phyloP scores from a whole-genome alignment of 1,139 yeast genomes.

The Candida frijolesensis region DNA sequence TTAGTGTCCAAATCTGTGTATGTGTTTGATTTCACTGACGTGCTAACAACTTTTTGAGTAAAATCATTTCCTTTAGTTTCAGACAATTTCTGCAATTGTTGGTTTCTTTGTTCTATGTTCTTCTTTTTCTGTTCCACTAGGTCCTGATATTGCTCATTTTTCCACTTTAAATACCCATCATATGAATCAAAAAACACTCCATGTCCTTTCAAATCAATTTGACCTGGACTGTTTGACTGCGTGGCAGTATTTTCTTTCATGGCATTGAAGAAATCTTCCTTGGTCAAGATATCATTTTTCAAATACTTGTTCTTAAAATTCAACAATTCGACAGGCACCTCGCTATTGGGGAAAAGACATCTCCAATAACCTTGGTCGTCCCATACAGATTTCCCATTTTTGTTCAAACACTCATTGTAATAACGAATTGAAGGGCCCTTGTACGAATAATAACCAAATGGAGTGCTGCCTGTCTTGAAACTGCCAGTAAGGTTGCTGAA shows the following conservation, averaged over 20 bases:
- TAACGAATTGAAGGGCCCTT: conserved; percentile 64
- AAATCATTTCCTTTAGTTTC: conserved; percentile 3
- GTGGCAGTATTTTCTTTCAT: conserved; percentile 17
- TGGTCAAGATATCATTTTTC: conserved; percentile 43
- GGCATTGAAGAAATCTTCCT: conserved; percentile 47
- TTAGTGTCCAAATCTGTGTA: conserved; percentile 55
- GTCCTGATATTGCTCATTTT: conserved; percentile 49
- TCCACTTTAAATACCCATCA: conserved; percentile 71
- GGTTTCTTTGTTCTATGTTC: conserved; percentile 9
- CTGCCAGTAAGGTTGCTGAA: conserved; percentile 10
- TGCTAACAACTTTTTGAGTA: conserved; percentile 49
- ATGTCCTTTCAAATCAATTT: conserved; percentile 40
- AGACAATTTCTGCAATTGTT: neutral
- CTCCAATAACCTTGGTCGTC: conserved; percentile 83
- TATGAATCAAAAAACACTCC: conserved; percentile 58
- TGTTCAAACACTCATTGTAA: conserved; percentile 63
- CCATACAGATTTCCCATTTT: conserved; percentile 76
- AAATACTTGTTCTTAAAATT: conserved; percentile 28
- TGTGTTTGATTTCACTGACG: conserved; percentile 48
- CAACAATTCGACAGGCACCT: conserved; percentile 39
- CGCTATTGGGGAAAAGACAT: conserved; percentile 72
- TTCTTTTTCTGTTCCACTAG: conserved; percentile 20
- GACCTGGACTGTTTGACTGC: conserved; percentile 17
- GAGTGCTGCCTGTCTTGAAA: conserved; percentile 25
- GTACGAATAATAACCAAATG: conserved; percentile 55